Conservation (phyloP, 2,329 filamentous ascomycete genomes). For the Tympanopsis confertula region DNA sequence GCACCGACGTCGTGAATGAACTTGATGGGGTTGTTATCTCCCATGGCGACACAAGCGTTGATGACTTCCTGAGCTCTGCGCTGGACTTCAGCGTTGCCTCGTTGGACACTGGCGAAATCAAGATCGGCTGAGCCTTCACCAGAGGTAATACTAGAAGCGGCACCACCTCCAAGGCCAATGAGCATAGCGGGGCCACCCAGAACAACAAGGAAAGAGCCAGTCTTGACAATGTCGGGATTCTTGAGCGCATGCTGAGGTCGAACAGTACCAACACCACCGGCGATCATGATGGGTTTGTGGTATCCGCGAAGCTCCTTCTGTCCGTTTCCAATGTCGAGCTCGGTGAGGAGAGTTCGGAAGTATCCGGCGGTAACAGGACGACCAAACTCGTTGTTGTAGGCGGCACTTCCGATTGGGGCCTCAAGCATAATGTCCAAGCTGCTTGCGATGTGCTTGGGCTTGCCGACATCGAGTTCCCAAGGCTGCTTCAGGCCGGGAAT, state of each 20-base stretch:
- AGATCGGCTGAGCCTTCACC: constrained; percentile 82
- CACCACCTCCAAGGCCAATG: constrained; percentile 89
- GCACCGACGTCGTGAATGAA: constrained; percentile 98
- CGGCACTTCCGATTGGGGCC: constrained; percentile 84
- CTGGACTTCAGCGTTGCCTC: constrained; percentile 94
- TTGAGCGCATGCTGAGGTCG: constrained; percentile 85
- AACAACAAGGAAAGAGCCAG: constrained; percentile 84
- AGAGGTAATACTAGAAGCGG: constrained; percentile 81
- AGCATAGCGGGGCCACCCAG: constrained; percentile 95
- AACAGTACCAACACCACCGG: constrained; percentile 86
- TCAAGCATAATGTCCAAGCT: constrained; percentile 96
- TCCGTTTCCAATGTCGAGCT: constrained; percentile 39
- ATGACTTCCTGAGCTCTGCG: constrained; percentile 95
- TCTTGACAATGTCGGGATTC: constrained; percentile 62
- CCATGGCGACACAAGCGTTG: constrained; percentile 79
- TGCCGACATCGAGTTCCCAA: constrained; percentile 87
- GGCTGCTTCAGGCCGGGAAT: constrained; percentile 74
- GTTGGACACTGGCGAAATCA: constrained; percentile 93
- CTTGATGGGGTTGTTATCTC: constrained; percentile 75
- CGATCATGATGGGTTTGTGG: constrained; percentile 98
- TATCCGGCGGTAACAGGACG: constrained; percentile 78
- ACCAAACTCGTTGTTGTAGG: constrained; percentile 97
- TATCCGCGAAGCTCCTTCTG: constrained; percentile 52
- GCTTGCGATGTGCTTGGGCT: constrained; percentile 82
- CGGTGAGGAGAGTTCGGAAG: constrained; percentile 78